Evolutionary conservation across 345 rosid species (phyloP), one percentile per base, ranked within the genome.

Genomic region (Passiflora organensis): DNA sequence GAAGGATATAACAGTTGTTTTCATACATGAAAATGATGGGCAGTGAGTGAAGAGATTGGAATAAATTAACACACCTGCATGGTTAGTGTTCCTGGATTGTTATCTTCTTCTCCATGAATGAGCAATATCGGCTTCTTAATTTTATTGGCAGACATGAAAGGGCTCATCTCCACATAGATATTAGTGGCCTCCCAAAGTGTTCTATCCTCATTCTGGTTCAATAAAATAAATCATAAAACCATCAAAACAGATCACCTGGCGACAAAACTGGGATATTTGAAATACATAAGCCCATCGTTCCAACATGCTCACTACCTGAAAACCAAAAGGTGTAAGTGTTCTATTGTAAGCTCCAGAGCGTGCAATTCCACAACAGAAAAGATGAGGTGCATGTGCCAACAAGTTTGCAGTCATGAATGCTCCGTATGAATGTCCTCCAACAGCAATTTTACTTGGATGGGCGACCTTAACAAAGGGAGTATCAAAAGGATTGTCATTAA

Each of bases 341-440:
- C 99, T 80, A 70, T 93, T 93, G 78, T 89, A 89, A 73, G 99
- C 99, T 43, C 99, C 97, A 50, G 99, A 93, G 17, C 99, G 91
- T 70, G 97, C 99, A 58, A 93, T 73, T 54, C 97, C 97, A 45
- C 99, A 89, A 50, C 77, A 68, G 86, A 93, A 93, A 62, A 93
- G 91, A 78, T 93, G 91, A 63, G 99, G 96, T 59, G 99, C 97
- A 67, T 89, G 95, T 45, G 96, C 99, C 56, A 89, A 80, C 54
- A 93, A 97, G 76, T 93, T 93, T 61, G 95, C 96, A 16, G 97
- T 78, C 99, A 93, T 89, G 72, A 93, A 93, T 68, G 99, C 99
- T 60, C 99, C 99, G 68, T 93, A 93, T 1, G 97, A 89, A 76
- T 93, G 99, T 58, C 99, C 99, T 24, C 99, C 99, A 67, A 93